Base-by-base conservation (phyloP, 1,284 basidiomycete genomes). In the Thecaphora frezii region DNA sequence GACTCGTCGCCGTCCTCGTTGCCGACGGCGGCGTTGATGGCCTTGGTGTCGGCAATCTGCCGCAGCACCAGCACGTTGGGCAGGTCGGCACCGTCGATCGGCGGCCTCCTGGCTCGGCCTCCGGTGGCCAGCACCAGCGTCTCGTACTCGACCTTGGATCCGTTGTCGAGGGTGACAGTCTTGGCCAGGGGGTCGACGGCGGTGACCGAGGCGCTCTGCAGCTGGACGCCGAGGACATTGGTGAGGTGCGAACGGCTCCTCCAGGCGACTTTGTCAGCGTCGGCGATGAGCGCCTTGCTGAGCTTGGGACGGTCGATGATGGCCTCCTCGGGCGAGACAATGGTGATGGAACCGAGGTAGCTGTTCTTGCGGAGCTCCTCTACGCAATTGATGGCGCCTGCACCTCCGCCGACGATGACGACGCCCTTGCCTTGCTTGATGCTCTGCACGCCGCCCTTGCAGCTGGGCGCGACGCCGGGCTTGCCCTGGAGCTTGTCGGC, bases 221-320 rank as follows among this genome's bases (percentile, higher is more conserved):
- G 82, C 53, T 87, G 86, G 9, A 90, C 88, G 28, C 87, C 86
- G 71, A 89, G 90, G 73, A 90, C 89, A 69, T 89, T 85, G 78
- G 88, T 89, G 54, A 93, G 83, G 70, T 89, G 89, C 21, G 87
- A 84, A 14, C 85, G 84, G 25, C 83, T 86, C 48, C 86, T 86
- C 85, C 84, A 91, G 74, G 89, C 85, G 39, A 93, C 81, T 80
- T 92, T 90, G 33, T 85, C 81, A 2, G 88, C 81, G 69, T 93
- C 89, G 21, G 88, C 87, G 38, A 89, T 84, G 40, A 94, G 85
- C 5, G 86, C 87, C 80, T 97, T 96, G 81, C 90, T 93, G 58
- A 96, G 83, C 82, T 90, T 93, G 43, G 92, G 91, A 54, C 90
- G 84, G 81, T 97, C 93, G 69, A 96, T 90, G 1, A 93, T 92